phyloP scores from a whole-genome alignment of 2,329 filamentous ascomycete genomes.

The Eutypa lata region DNA sequence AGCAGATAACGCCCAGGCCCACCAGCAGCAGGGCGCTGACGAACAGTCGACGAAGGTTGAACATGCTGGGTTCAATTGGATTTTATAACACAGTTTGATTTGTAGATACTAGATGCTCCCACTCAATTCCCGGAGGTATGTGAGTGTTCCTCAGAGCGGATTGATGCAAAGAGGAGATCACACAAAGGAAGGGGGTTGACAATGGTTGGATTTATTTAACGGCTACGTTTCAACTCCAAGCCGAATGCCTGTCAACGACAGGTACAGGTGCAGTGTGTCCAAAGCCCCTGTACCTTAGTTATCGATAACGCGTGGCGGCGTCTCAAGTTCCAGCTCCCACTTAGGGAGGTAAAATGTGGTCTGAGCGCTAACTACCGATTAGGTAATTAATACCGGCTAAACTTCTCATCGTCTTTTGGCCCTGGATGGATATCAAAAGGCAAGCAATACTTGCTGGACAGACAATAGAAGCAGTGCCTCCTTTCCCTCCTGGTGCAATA shows the following conservation, averaged over 20 bases:
- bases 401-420: too few relatives aligned
- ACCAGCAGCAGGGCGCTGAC: slow-evolving; percentile 73
- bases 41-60: slow-evolving; percentile 68
- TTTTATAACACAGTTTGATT: neutral
- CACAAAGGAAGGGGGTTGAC: neutral
- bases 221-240: neutral
- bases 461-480: too few relatives aligned
- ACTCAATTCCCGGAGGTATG: neutral
- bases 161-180: neutral
- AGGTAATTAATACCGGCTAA: too few relatives aligned
- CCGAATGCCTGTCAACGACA: neutral
- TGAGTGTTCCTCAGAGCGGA: neutral
- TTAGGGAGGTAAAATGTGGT: neutral
- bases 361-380: too few relatives aligned
- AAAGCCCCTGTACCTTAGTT: neutral
- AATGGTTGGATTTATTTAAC: neutral
- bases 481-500: too few relatives aligned
- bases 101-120: neutral
- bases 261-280: too few relatives aligned
- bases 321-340: slow-evolving; percentile 1
- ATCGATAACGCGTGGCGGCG: neutral
- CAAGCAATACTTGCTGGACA: too few relatives aligned
- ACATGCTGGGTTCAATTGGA: slow-evolving; percentile 55
- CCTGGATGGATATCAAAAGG: too few relatives aligned
- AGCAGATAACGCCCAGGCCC: slow-evolving; percentile 70